Evolutionary conservation across 2,329 filamentous ascomycete species (phyloP), one percentile per base, ranked within the genome.

Genomic region (Madurella mycetomatis): DNA sequence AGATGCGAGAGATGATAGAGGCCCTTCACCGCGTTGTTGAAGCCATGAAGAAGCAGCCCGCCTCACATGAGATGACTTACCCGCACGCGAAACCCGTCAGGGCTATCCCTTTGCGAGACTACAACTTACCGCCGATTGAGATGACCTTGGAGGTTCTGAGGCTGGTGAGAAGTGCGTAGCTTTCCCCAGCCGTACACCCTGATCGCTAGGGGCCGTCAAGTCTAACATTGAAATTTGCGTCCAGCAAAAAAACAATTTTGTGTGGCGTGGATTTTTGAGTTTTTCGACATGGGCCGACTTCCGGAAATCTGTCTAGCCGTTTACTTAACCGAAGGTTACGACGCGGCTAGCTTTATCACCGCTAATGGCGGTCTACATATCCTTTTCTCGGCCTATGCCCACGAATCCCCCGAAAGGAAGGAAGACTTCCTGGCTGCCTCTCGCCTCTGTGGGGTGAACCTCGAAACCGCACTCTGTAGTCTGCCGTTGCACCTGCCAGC

Each of bases 401-500:
- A 69, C 9, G 55, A 72, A 4, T 63, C 62, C 3, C 67, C 71
- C 47, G 61, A 64, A 1, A 55, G 44, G n/a, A 47, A 31, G 5
- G 59, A 56, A 2, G 62, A 62, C 11, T 58, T 62, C 34, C 51
- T 69, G n/a, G 67, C 71, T 42, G 71, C 73, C 41, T 65, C 69
- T 25, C 63, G 68, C 17, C 64, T 72, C 53, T 78, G 76, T 51
- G 72, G 73, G 34, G 67, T 69, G 37, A 80, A 80, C 54, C 61
- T 79, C 13, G 77, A 80, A 62, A 77, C 75, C 4, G 72, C 72
- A 4, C 64, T 80, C 2, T 71, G 75, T 25, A 75, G 77, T 58
- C 69, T 84, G 54, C 77, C 77, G 11, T 67, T 86, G 16, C 76
- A 85, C 57, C 70, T 84, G 58, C 78, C 81, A 1, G 74, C 80